These are phyloP conservation scores for Dentipellis sp. DNA, from an alignment of 768 basidiomycete species.

Conservation along the genomic window DNA sequence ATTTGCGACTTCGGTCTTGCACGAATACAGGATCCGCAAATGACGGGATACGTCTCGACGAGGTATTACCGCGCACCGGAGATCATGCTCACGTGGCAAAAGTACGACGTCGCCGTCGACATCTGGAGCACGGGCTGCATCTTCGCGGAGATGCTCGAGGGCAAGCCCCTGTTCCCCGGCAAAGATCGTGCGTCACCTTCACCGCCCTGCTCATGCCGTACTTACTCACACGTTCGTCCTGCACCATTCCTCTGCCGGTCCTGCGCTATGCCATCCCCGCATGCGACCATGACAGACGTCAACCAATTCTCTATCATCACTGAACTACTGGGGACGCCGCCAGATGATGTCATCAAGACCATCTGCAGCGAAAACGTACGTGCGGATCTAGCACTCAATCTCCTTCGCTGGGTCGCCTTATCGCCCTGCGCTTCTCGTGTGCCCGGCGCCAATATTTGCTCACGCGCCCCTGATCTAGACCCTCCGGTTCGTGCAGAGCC, in stretches of 20 bases:
- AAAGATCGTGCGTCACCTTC: conserved; percentile 84
- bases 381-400: conserved; percentile 8
- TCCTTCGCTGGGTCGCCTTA: background rate
- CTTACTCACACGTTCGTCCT: background rate
- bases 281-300: conserved; percentile 54
- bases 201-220: conserved; percentile 5
- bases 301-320: conserved; percentile 99
- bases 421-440: background rate
- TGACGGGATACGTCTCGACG: conserved; percentile 99
- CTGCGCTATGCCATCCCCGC: background rate
- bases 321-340: conserved; percentile 94
- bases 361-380: conserved; percentile 95
- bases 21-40: conserved; percentile 98
- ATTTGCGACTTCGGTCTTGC: conserved; percentile 99
- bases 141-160: conserved; percentile 99
- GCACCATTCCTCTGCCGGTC: background rate
- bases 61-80: conserved; percentile 98
- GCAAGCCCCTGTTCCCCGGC: conserved; percentile 96
- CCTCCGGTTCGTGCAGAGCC: conserved; percentile 93
- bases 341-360: conserved; percentile 98
- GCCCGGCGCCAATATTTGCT: background rate
- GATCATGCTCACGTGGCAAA: conserved; percentile 99
- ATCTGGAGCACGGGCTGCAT: conserved; percentile 99
- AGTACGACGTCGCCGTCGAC: conserved; percentile 99
- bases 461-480: conserved; percentile 45